A percentile compares a stretch with the other conserved stretches of the same genome.
Evolutionary conservation across 176 grass and related monocot genomes (phyloP).

Genomic region (Hordeum vulgare): MorexV3_pseudomolecules_assembly NC_058518.1:296742197-296742696

Average conservation of each 20-base stretch:
- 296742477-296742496: not conserved
- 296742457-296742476: constrained; percentile 79
- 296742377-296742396: constrained; percentile 83
- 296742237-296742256: constrained; percentile 5
- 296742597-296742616: constrained; percentile 11
- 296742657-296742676: not conserved
- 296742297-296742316: not conserved
- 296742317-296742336: constrained; percentile 13
- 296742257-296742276: not conserved
- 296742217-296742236: constrained; percentile 82
- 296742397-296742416: constrained; percentile 55
- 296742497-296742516: constrained; percentile 2
- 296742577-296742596: not conserved
- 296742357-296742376: constrained; percentile 76
- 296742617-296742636: not conserved
- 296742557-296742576: not conserved
- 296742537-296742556: constrained; percentile 16
- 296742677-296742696: constrained; percentile 10
- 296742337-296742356: constrained; percentile 61
- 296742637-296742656: not conserved
- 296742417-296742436: constrained; percentile 77
- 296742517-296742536: not conserved
- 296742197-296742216: constrained; percentile 52
- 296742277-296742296: not conserved
- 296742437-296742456: constrained; percentile 60